Conservation (phyloP, 2,329 filamentous ascomycete species). For the Alternaria metachromatica region DNA sequence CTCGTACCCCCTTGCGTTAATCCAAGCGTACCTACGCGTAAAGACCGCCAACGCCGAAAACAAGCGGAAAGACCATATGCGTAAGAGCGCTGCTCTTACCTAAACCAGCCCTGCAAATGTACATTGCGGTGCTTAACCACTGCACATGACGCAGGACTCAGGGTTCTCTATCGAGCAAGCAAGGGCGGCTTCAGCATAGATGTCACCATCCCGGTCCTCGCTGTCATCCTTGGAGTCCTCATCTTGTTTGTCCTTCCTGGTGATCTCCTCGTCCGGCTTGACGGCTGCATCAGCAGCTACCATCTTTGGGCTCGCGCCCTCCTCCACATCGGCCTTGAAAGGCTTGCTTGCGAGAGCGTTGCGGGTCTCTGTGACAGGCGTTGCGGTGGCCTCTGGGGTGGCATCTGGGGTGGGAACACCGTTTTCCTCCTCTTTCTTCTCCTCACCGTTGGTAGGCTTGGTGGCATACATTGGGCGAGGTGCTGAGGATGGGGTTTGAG, state of each 20-base stretch:
- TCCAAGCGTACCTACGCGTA: conserved; percentile 12
- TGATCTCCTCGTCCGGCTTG: conserved; percentile 67
- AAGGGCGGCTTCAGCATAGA: conserved; percentile 91
- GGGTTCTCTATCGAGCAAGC: conserved; percentile 97
- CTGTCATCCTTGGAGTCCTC: conserved; percentile 77
- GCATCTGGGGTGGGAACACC: conserved; percentile 73
- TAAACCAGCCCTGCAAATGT: background rate
- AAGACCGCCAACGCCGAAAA: conserved; percentile 19
- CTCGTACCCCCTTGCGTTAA: conserved; percentile 27
- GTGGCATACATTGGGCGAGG: conserved; percentile 72
- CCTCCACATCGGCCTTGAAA: conserved; percentile 78
- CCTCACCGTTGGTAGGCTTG: conserved; percentile 57
- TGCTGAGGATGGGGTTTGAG: conserved; percentile 63
- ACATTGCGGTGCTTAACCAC: conserved; percentile 66
- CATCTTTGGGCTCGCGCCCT: conserved; percentile 80
- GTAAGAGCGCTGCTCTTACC: conserved; percentile 11
- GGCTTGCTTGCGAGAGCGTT: conserved; percentile 66
- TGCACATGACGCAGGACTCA: conserved; percentile 96
- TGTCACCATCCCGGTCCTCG: conserved; percentile 82
- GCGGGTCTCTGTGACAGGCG: conserved; percentile 57
- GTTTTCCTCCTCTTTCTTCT: conserved; percentile 49
- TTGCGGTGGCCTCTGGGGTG: conserved; percentile 59
- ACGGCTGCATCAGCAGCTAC: conserved; percentile 72
- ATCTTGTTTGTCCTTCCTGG: conserved; percentile 68
- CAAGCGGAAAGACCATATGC: conserved; percentile 9